Percentiles rank a stretch among this genome's conserved stretches.
Conservation (phyloP, 805 yeast species). For the Zygotorulaspora danielsina region DNA sequence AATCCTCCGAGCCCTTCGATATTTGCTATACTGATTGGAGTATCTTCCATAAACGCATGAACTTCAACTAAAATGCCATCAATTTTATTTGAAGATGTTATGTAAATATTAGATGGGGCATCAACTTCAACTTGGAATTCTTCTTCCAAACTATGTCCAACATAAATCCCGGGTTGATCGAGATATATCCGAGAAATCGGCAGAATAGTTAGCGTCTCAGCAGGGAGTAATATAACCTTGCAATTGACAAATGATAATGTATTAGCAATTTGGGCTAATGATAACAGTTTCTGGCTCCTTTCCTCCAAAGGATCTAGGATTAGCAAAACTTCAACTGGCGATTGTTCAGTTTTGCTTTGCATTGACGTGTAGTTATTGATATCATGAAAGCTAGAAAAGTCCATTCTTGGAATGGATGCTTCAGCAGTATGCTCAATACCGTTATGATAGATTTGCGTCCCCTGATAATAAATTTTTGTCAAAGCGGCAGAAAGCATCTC, state of each 20-base stretch:
- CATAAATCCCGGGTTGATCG: conserved; percentile 32
- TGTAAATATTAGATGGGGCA: conserved; percentile 16
- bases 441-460: conserved; percentile 20
- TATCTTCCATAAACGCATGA: conserved; percentile 46
- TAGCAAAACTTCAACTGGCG: conserved; percentile 52
- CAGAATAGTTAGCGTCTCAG: conserved; percentile 38
- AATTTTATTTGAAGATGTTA: conserved; percentile 43
- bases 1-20: conserved; percentile 42
- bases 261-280: conserved; percentile 43
- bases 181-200: conserved; percentile 56
- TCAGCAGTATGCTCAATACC: conserved; percentile 42
- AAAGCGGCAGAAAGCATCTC: conserved; percentile 44
- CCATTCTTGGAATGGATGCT: conserved; percentile 45
- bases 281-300: conserved; percentile 56
- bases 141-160: conserved; percentile 30
- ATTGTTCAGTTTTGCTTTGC: conserved; percentile 26
- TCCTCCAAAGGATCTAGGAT: conserved; percentile 72
- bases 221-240: conserved; percentile 57
- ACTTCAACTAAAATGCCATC: conserved; percentile 66
- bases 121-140: conserved; percentile 24
- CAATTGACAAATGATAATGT: conserved; percentile 49
- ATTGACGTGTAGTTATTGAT: conserved; percentile 21
- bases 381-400: conserved; percentile 34
- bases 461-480: conserved; percentile 42
- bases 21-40: conserved; percentile 20